These are phyloP conservation scores for Erysimum cheiranthoides DNA, from an alignment of 345 rosid genomes.

Conservation along the genomic window DNA sequence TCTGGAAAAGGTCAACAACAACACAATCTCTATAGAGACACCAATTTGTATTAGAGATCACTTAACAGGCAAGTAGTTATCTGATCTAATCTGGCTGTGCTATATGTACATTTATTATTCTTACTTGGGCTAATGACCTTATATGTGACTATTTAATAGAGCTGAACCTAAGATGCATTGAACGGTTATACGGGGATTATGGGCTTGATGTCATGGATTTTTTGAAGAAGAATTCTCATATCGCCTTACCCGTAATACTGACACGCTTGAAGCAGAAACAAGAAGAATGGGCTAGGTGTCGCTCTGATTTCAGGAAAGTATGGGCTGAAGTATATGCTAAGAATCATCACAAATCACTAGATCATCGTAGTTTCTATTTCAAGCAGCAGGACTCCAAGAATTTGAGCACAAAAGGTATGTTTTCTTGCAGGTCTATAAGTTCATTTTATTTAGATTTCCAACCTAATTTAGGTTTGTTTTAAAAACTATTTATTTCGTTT, in stretches of 20 bases:
- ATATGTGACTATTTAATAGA: slow-evolving; percentile 55
- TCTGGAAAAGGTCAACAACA: slow-evolving; percentile 75
- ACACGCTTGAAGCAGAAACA: slow-evolving; percentile 99
- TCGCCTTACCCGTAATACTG: slow-evolving; percentile 87
- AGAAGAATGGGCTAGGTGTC: slow-evolving; percentile 99
- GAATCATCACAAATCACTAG: slow-evolving; percentile 95
- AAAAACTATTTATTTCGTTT: neutral
- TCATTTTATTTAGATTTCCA: slow-evolving; percentile 1
- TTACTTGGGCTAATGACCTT: slow-evolving; percentile 29
- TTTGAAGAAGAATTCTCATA: slow-evolving; percentile 72
- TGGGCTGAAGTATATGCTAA: slow-evolving; percentile 98
- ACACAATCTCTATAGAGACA: slow-evolving; percentile 62
- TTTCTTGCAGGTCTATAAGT: slow-evolving; percentile 7
- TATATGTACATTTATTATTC: slow-evolving; percentile 4
- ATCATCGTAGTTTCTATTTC: slow-evolving; percentile 97
- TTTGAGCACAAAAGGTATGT: slow-evolving; percentile 89
- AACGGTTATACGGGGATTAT: slow-evolving; percentile 93
- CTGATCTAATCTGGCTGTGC: slow-evolving; percentile 20
- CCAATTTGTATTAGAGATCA: slow-evolving; percentile 78
- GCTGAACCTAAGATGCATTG: slow-evolving; percentile 91
- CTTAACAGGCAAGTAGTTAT: slow-evolving; percentile 66
- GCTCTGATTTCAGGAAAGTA: slow-evolving; percentile 92
- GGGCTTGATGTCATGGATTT: slow-evolving; percentile 97
- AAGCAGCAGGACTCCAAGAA: slow-evolving; percentile 98
- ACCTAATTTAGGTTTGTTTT: slow-evolving; percentile 11